Base-by-base conservation (phyloP, 345 rosid species). In the Populus euphratica region DNA sequence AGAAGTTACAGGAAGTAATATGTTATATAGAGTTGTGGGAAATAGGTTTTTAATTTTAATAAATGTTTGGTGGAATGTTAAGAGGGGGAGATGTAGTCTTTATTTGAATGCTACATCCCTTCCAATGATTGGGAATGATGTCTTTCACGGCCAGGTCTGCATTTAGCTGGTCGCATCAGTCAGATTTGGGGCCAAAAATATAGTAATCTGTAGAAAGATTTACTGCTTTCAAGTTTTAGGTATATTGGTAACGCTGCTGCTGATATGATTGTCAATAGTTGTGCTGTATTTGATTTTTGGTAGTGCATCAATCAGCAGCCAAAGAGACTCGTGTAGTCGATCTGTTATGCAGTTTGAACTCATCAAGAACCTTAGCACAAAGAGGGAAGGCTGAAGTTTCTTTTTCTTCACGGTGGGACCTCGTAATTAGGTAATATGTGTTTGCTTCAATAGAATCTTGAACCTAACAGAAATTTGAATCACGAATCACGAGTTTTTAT, bases 21-120 rank as follows among this genome's bases (percentile, higher is more conserved):
- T 73, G 81, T 80, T 73, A 66, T 79, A 76, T 84, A 84, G 54
- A 44, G 74, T 67, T 27, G 74, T 49, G 56, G 56, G 70, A 31
- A 29, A 68, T 69, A 70, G 81, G 54, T 16, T 59, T 77, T 70
- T 70, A 47, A 2, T 43, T 70, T 76, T 44, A 71, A 68, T 71
- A 78, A 67, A 77, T 33, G 90, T 78, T 87, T 78, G 92, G 91
- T 90, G 86, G 66, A 80, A 81, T 78, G 78, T 62, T 86, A 87
- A 59, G 86, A 80, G 78, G 91, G 85, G 81, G 89, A 83, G 79
- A 86, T 76, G 88, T 72, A 76, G 76, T 69, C 76, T 78, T 90
- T 87, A 83, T 72, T 75, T 44, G 90, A 90, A 66, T 71, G 85
- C 70, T 31, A 88, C 93, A 79, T 91, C 77, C 41, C 91, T 87